Evolutionary conservation across 805 yeast genomes (phyloP).

Genomic region (Candida boidinii): DNA sequence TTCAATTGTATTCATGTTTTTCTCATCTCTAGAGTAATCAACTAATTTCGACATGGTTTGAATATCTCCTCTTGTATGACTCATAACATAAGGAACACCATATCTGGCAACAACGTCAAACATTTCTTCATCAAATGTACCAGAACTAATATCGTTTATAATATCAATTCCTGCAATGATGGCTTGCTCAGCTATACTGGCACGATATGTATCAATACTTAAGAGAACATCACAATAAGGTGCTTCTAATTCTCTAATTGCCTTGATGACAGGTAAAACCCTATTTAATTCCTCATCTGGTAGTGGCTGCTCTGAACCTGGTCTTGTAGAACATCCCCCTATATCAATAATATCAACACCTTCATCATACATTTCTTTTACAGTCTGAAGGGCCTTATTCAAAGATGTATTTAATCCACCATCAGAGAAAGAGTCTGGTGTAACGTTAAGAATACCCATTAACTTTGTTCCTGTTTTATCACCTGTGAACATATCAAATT

Average conservation of each 20-base stretch:
- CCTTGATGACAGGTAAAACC: slow-evolving; percentile 60
- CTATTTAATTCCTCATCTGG: slow-evolving; percentile 62
- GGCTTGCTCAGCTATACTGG: slow-evolving; percentile 63
- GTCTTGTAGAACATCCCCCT: slow-evolving; percentile 94
- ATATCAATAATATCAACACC: slow-evolving; percentile 81
- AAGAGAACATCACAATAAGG: slow-evolving; percentile 35
- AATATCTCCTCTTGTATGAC: slow-evolving; percentile 82
- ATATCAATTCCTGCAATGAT: slow-evolving; percentile 79
- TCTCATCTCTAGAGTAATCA: slow-evolving; percentile 33
- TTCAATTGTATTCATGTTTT: slow-evolving; percentile 8
- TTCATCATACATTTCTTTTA: slow-evolving; percentile 37
- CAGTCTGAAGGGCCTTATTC: slow-evolving; percentile 34
- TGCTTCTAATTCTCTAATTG: slow-evolving; percentile 48
- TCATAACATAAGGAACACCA: slow-evolving; percentile 71
- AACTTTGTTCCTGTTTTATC: slow-evolving; percentile 46
- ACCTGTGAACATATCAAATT: slow-evolving; percentile 37
- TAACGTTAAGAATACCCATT: slow-evolving; percentile 85
- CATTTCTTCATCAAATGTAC: slow-evolving; percentile 58
- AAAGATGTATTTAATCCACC: slow-evolving; percentile 48
- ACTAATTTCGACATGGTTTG: slow-evolving; percentile 59
- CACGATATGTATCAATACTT: slow-evolving; percentile 84
- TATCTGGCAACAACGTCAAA: slow-evolving; percentile 59
- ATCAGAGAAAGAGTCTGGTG: slow-evolving; percentile 95
- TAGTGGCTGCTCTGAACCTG: slow-evolving; percentile 59
- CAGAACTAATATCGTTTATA: slow-evolving; percentile 85